Conservation (phyloP, 2,329 filamentous ascomycete genomes). For the Trichoderma sp. region DNA sequence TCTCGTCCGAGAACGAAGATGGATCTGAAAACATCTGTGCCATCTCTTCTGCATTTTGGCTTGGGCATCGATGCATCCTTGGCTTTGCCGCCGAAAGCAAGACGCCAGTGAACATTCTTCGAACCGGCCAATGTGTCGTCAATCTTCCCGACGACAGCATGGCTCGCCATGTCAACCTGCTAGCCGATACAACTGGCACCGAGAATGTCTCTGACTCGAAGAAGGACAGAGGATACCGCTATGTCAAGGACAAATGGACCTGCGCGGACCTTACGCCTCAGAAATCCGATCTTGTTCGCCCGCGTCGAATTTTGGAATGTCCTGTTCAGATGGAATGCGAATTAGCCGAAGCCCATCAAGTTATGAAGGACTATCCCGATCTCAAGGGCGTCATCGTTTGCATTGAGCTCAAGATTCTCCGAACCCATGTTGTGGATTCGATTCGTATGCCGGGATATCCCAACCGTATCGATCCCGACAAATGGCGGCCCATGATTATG, state of each 20-base stretch:
- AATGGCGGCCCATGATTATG: constrained; percentile 45
- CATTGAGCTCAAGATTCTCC: constrained; percentile 39
- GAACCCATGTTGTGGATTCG: constrained; percentile 34
- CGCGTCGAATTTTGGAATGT: constrained; percentile 38
- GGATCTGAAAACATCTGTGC: constrained; percentile 41
- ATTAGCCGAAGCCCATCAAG: constrained; percentile 32
- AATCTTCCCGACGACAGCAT: constrained; percentile 41
- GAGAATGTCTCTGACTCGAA: constrained; percentile 32
- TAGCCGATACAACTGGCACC: constrained; percentile 40
- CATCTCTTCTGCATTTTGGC: constrained; percentile 47
- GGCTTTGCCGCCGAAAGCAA: constrained; percentile 37
- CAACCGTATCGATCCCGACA: constrained; percentile 43
- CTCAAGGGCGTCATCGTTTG: constrained; percentile 31
- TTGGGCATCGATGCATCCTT: constrained; percentile 43
- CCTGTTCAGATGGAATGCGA: constrained; percentile 45
- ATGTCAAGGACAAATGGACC: constrained; percentile 41
- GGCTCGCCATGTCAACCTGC: constrained; percentile 35
- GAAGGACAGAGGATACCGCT: constrained; percentile 32
- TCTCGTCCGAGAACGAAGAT: constrained; percentile 42
- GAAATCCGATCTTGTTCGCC: constrained; percentile 34
- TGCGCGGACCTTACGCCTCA: constrained; percentile 35
- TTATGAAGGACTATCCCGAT: constrained; percentile 35
- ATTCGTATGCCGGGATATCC: constrained; percentile 37
- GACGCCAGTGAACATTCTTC: constrained; percentile 41
- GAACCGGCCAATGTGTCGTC: constrained; percentile 43